phyloP scores from a whole-genome alignment of 768 basidiomycete species.

The Chalciporus pseudorubinellus region DNA sequence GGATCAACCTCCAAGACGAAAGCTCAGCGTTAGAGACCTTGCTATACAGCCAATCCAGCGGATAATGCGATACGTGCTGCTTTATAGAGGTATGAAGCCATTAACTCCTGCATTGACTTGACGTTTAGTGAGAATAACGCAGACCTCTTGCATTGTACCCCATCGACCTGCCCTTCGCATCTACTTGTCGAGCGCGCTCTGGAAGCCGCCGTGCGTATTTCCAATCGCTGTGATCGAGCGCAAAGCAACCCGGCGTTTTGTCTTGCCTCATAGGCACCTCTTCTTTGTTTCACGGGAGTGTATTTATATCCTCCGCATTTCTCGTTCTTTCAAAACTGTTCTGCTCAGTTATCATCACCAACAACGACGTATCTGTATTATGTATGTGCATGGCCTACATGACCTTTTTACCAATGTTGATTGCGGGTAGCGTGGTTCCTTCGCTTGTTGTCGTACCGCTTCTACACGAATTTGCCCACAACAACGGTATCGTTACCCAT shows the following conservation, averaged over 20 bases:
- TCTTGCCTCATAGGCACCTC: conserved; percentile 16
- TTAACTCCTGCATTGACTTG: not conserved
- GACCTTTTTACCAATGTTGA: too few species aligned
- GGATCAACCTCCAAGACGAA: conserved; percentile 16
- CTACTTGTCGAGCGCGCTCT: conserved; percentile 56
- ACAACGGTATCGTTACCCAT: conserved; percentile 36
- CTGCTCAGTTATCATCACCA: not conserved
- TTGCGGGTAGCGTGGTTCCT: not conserved
- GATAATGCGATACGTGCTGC: conserved; percentile 59
- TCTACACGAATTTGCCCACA: conserved; percentile 24
- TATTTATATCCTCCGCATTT: conserved; percentile 1
- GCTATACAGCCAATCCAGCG: conserved; percentile 65
- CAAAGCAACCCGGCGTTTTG: conserved; percentile 53
- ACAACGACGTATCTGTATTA: not conserved
- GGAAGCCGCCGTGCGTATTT: conserved; percentile 56
- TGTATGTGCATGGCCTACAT: too few species aligned
- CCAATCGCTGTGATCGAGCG: conserved; percentile 57
- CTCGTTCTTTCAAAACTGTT: not conserved
- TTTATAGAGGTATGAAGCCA: conserved; percentile 50
- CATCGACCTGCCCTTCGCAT: conserved; percentile 46
- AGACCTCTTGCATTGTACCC: conserved; percentile 55
- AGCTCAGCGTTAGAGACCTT: conserved; percentile 48
- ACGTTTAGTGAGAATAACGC: conserved; percentile 3
- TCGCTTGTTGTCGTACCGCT: not conserved
- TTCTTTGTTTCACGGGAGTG: not conserved